phyloP scores from a whole-genome alignment of 495 filamentous ascomycete species.

The Melanomma pulvis-pyrius region DNA sequence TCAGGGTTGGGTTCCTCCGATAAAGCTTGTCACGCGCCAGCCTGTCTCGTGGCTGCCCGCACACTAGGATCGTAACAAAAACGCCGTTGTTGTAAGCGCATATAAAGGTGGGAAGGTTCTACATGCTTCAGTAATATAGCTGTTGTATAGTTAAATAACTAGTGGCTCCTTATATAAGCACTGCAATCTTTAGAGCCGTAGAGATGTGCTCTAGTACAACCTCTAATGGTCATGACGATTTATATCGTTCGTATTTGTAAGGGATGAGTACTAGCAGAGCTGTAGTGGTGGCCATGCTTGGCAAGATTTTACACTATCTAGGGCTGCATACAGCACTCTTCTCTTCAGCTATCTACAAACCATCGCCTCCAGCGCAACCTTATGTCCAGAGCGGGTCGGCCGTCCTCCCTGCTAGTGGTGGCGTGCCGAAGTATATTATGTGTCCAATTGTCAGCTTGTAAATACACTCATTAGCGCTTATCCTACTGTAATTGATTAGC shows the following conservation, averaged over 20 bases:
- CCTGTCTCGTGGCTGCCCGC: too few species aligned
- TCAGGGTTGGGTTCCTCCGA: too few species aligned
- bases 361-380: slow-evolving; percentile 1
- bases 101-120: slow-evolving; percentile 15
- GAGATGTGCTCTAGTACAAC: slow-evolving; percentile 6
- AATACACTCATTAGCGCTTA: too few species aligned
- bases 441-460: too few species aligned
- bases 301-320: slow-evolving; percentile 16
- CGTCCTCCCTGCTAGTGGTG: background rate
- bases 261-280: slow-evolving; percentile 17
- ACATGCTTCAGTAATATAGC: slow-evolving; percentile 15
- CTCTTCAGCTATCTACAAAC: slow-evolving; percentile 4
- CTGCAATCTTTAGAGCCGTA: slow-evolving; percentile 22
- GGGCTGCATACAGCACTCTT: slow-evolving; percentile 10
- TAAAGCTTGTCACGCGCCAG: too few species aligned
- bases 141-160: slow-evolving; percentile 16
- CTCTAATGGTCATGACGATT: slow-evolving; percentile 4
- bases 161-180: slow-evolving; percentile 19
- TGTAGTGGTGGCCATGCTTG: slow-evolving; percentile 8
- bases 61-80: too few species aligned
- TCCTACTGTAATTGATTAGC: too few species aligned
- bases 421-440: too few species aligned
- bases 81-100: slow-evolving; percentile 8
- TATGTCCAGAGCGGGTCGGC: background rate
- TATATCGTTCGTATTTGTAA: slow-evolving; percentile 15